Percentiles rank a stretch among this genome's conserved stretches.
Evolutionary conservation across 192 early-diverging fungal species (phyloP).

Genomic region (Coemansia sp.): DNA sequence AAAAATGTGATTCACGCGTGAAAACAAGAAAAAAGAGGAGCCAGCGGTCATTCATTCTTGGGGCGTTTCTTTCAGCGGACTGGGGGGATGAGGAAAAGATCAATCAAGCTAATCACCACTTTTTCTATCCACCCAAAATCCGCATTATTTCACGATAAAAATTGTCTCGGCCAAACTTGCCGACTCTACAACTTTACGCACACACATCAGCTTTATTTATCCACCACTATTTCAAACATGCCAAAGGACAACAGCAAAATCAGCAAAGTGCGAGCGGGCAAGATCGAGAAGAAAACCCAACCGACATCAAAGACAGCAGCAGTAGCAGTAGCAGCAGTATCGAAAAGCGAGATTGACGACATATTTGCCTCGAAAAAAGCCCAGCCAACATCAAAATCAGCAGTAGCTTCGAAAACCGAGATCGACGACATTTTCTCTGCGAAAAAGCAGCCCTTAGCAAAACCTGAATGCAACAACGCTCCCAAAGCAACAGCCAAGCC

Average conservation of each 20-base stretch:
- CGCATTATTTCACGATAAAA: neutral
- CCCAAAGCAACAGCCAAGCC: no score
- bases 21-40: no score
- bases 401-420: neutral
- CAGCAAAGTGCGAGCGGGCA: slow-evolving; percentile 17
- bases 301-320: neutral
- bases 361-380: slow-evolving; percentile 25
- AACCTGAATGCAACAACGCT: no score
- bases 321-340: neutral
- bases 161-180: neutral
- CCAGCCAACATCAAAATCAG: neutral
- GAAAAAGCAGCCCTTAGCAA: no score
- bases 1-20: no score
- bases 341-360: slow-evolving; percentile 39
- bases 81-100: no score
- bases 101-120: no score
- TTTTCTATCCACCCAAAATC: no score
- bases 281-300: slow-evolving; percentile 6
- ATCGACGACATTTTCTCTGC: no score
- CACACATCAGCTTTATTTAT: neutral
- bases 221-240: neutral
- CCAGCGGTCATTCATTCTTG: no score
- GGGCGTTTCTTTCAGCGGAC: no score
- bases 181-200: no score
- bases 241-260: slow-evolving; percentile 11